Base-by-base conservation (phyloP, 1,284 basidiomycete species). In the Cutaneotrichosporon sp. region DNA sequence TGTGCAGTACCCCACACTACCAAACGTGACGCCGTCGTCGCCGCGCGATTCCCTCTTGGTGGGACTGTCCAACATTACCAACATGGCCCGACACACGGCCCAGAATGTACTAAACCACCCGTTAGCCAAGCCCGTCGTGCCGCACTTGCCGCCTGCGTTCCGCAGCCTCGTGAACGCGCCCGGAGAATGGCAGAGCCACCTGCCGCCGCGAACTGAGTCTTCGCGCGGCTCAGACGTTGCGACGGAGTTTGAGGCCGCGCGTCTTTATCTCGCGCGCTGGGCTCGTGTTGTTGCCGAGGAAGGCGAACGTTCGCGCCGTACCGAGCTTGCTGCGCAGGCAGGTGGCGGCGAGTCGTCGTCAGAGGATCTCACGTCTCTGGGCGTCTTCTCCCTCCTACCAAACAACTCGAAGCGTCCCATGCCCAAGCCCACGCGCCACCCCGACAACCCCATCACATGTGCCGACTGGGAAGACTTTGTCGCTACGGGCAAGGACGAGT, bases 241-340 rank as follows among this genome's bases (percentile, higher is more conserved):
- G 3, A 64, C 86, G 13, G 90, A 93, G 72, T 98, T 94, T 70
- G 96, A 98, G 73, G 88, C 87, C 53, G 94, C 96, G 0, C 80
- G 94, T 3, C 90, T 98, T 5, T 98, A 97, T 70, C 81, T 99
- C 8, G 96, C 96, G 1, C 82, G 90, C 26, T 99, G 96, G 96
- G 94, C 96, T 0, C 80, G 92, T 21, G 75, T 77, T 43, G 94
- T 98, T 0, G 94, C 92, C 1, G 92, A 96, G 73, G 92, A 96
- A 70, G 92, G 92, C 8, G 92, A 97, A 70, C 81, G 88, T 12
- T 84, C 90, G 8, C 80, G 91, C 33, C 77, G 84, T 56, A 80
- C 82, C 46, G 90, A 96, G 71, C 83, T 77, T 14, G 72, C 70
- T 1, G 51, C 61, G 2, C 63, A 64, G 21, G 73, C 72, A 2